phyloP scores from a whole-genome alignment of 129 eudicot species.

The Ambrosia trifida region DNA sequence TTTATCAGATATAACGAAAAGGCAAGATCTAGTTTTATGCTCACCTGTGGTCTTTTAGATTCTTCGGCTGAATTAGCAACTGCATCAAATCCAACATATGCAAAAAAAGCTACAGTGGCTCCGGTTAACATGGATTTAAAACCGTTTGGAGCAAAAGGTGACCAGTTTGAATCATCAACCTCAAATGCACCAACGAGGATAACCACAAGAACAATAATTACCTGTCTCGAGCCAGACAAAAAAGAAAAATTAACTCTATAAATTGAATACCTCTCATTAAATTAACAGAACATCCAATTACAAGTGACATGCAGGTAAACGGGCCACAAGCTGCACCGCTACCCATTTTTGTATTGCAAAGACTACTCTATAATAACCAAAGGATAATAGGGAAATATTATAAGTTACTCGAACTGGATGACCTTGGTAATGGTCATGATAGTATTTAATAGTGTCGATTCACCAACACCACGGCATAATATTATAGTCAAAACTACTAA shows the following conservation, averaged over 20 bases:
- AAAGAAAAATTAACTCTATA: background rate
- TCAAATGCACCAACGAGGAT: constrained; percentile 77
- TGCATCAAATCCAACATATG: constrained; percentile 98
- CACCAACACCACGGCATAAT: constrained; percentile 88
- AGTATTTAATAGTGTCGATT: constrained; percentile 76
- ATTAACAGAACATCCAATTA: no score
- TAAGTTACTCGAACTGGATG: constrained; percentile 1
- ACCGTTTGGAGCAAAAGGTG: constrained; percentile 94
- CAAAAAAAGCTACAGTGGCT: constrained; percentile 94
- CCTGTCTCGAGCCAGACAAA: constrained; percentile 49
- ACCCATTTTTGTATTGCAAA: no score
- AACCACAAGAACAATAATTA: constrained; percentile 79
- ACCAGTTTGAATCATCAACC: constrained; percentile 92
- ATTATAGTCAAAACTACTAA: constrained; percentile 66
- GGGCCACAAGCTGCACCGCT: no score
- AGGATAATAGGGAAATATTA: background rate
- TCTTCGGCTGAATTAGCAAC: constrained; percentile 99
- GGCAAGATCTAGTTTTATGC: constrained; percentile 1
- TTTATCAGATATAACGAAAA: background rate
- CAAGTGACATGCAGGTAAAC: no score
- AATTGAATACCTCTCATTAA: no score
- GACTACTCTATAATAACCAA: background rate
- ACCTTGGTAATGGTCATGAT: constrained; percentile 95
- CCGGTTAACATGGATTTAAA: constrained; percentile 77
- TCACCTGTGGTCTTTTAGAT: constrained; percentile 93